Evolutionary conservation across 345 rosid species (phyloP).

Genomic region (Citropsis articulata): DNA sequence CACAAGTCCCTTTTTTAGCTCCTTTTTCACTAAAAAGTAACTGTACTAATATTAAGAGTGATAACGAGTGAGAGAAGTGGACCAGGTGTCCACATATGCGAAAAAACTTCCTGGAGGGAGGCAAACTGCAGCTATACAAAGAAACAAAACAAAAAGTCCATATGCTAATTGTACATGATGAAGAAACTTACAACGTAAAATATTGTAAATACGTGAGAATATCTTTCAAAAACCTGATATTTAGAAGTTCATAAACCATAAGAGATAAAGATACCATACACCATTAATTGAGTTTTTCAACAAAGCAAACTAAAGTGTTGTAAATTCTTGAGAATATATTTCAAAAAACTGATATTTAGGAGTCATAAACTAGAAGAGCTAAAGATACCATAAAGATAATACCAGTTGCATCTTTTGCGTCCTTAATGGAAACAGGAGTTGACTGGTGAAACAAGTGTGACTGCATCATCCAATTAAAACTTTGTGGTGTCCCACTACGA

Average conservation of each 20-base stretch:
- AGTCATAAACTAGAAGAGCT: neutral
- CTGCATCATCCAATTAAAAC: constrained; percentile 66
- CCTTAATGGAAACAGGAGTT: constrained; percentile 37
- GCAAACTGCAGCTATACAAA: neutral
- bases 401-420: constrained; percentile 43
- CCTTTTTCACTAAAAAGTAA: neutral
- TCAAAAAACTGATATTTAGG: neutral
- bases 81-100: neutral
- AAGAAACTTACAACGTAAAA: neutral
- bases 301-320: neutral
- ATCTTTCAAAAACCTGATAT: neutral
- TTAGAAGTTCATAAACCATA: neutral
- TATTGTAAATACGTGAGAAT: neutral
- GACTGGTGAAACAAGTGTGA: constrained; percentile 41
- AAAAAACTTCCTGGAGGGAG: neutral
- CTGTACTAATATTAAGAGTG: neutral
- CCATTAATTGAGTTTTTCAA: neutral
- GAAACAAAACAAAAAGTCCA: neutral
- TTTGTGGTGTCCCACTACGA: constrained; percentile 73
- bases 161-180: neutral
- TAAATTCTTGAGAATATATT: neutral
- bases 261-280: neutral
- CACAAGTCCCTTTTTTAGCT: neutral
- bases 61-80: neutral
- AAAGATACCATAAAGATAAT: constrained; percentile 8